phyloP scores from a whole-genome alignment of 345 rosid species.

The Physaria fendleri region DNA sequence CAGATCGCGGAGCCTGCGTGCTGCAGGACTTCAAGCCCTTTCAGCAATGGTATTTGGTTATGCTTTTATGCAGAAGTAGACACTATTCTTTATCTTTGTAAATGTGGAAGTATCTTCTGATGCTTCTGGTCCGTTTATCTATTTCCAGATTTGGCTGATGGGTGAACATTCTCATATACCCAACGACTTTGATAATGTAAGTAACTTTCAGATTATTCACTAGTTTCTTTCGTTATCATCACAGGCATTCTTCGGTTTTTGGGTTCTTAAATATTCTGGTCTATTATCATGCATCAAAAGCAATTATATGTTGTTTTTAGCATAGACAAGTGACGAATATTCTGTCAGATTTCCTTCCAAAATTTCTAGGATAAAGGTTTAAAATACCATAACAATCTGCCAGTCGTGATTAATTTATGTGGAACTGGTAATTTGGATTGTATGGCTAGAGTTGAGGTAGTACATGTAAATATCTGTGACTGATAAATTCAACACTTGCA shows the following conservation, averaged over 20 bases:
- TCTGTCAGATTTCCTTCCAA: background rate
- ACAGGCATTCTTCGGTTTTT: background rate
- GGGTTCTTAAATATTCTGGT: background rate
- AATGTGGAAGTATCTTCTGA: constrained; percentile 18
- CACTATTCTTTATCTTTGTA: background rate
- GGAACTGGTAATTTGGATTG: background rate
- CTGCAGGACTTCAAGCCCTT: constrained; percentile 84
- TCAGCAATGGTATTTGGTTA: constrained; percentile 70
- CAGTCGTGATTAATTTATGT: background rate
- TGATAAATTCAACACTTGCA: constrained; percentile 3
- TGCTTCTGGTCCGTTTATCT: constrained; percentile 20
- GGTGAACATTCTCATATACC: constrained; percentile 58
- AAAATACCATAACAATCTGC: background rate
- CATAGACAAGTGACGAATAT: background rate
- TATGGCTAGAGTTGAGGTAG: background rate
- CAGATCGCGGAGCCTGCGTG: constrained; percentile 46
- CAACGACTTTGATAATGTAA: constrained; percentile 33
- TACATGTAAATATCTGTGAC: background rate
- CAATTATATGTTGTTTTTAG: background rate
- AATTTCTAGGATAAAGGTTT: background rate
- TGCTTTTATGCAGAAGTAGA: background rate
- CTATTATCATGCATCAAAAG: background rate
- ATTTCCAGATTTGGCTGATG: constrained; percentile 47
- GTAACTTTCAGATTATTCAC: constrained; percentile 7
- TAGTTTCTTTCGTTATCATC: background rate